Conservation (phyloP, 225 moss, liverwort and hornwort species). For the Thuidium tamariscinum region DNA sequence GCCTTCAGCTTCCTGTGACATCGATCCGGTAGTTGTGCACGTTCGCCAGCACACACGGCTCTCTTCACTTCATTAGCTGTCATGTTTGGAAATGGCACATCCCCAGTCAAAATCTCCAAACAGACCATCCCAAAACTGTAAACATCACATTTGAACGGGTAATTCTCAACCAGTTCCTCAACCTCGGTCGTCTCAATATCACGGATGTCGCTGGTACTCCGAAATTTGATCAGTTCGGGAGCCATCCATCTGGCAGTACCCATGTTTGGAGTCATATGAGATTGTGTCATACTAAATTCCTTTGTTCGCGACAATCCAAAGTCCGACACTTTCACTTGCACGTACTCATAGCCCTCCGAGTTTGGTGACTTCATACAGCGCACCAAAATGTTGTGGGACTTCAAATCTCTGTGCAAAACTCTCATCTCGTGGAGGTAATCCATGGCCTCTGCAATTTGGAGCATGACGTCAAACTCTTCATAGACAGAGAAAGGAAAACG, state of each 20-base stretch:
- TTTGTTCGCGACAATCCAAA: background rate
- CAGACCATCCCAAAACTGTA: conserved; percentile 5
- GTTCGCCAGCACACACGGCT: background rate
- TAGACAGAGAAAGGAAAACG: background rate
- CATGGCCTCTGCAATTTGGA: background rate
- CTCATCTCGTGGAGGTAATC: background rate
- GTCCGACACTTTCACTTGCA: background rate
- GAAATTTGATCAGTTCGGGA: background rate
- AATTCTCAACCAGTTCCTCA: background rate
- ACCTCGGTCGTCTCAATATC: rapidly evolving
- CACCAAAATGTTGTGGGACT: background rate
- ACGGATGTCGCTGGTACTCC: background rate
- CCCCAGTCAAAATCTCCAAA: background rate
- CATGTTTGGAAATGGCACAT: background rate
- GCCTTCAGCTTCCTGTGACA: background rate
- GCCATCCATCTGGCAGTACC: background rate
- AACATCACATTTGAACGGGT: background rate
- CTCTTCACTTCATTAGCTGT: background rate
- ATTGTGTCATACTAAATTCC: background rate
- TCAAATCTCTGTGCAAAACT: background rate
- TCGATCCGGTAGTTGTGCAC: background rate
- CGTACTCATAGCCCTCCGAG: background rate
- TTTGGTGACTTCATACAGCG: background rate
- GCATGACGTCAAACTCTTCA: background rate
- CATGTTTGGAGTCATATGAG: background rate